Percentiles rank a stretch among this genome's conserved stretches.
phyloP scores from a whole-genome alignment of 2,329 filamentous ascomycete genomes.

The Aspergillus floridensis region DNA sequence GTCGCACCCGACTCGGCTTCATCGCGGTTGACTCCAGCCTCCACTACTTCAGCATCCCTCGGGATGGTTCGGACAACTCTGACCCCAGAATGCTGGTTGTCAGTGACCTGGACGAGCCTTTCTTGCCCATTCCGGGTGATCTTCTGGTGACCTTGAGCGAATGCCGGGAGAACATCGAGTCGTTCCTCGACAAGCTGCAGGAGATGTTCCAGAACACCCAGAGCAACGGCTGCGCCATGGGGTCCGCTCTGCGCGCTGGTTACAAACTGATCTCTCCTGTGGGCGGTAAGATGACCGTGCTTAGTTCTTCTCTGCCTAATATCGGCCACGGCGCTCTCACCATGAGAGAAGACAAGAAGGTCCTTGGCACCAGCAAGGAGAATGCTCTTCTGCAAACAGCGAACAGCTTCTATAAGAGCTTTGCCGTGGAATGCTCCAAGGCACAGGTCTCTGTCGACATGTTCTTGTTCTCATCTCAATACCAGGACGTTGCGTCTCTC shows the following conservation, averaged over 20 bases:
- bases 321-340: conserved; percentile 85
- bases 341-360: conserved; percentile 93
- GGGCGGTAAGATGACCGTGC: conserved; percentile 89
- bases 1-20: conserved; percentile 88
- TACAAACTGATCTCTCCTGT: conserved; percentile 94
- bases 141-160: conserved; percentile 85
- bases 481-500: conserved; percentile 94
- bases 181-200: conserved; percentile 84
- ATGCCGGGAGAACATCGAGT: conserved; percentile 85
- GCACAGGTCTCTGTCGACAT: conserved; percentile 98
- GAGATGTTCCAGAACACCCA: conserved; percentile 97
- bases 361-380: conserved; percentile 91
- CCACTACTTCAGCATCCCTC: conserved; percentile 93
- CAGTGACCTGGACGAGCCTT: conserved; percentile 93
- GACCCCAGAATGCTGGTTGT: conserved; percentile 92
- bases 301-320: conserved; percentile 87
- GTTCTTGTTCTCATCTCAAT: conserved; percentile 94
- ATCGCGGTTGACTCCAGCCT: conserved; percentile 91
- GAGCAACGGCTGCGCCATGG: conserved; percentile 88
- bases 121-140: conserved; percentile 89
- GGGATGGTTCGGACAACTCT: conserved; percentile 77
- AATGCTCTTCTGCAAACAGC: conserved; percentile 81
- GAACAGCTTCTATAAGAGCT: conserved; percentile 98
- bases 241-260: conserved; percentile 83
- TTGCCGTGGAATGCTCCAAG: conserved; percentile 97